Evolutionary conservation across 345 rosid species (phyloP), one percentile per base, ranked within the genome.

Genomic region (Eutrema yunnanense): DNA sequence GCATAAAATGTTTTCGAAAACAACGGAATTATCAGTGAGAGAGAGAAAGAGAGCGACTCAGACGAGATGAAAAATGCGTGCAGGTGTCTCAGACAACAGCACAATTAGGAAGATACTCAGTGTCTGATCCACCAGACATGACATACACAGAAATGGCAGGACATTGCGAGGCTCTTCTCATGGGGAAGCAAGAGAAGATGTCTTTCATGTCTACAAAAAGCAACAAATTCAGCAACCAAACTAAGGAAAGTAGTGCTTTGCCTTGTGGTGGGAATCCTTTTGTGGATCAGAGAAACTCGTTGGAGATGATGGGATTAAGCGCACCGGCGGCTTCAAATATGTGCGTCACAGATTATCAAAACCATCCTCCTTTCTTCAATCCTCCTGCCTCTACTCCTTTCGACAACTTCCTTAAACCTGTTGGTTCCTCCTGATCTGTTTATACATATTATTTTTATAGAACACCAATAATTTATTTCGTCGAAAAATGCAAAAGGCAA

Each of bases 101-200:
- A 74, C 84, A 87, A 69, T 79, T 84, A 55, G 90, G 86, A 60
- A 84, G 90, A 75, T 70, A 72, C 53, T 87, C 90, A 55, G 81
- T 78, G 65, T 82, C 89, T 50, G 54, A 79, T 42, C 84, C 87
- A 11, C 79, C 82, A 65, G 82, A 83, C 80, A 76, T 86, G 84
- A 84, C 92, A 47, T 86, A 86, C 56, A 73, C 74, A 44, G 86
- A 89, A 69, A 87, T 89, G 87, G 92, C 90, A 29, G 87, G 86
- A 51, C 86, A 87, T 26, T 87, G 96, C 30, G 96, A 87, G 58
- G 90, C 92, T 32, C 89, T 89, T 71, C 74, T 81, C 4, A 69
- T 61, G 55, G 96, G 87, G 53, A 89, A 89, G 78, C 86, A 84
- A 76, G 73, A 85, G 82, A 89, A 82, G 81, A 87, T 89, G 90